phyloP scores from a whole-genome alignment of 148 eudicot species.

The Chenopodium berlandieri region DNA sequence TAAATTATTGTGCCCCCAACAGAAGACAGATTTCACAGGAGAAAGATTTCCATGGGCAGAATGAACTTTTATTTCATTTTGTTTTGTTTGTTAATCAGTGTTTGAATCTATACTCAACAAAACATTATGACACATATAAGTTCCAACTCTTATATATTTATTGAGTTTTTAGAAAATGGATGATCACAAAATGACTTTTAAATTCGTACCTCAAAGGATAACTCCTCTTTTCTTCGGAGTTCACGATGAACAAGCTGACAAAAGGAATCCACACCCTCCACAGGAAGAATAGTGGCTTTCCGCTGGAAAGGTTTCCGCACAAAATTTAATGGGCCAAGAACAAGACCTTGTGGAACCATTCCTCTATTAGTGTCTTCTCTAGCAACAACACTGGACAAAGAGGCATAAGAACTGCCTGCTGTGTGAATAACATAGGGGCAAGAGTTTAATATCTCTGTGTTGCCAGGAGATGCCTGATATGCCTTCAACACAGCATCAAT shows the following conservation, averaged over 20 bases:
- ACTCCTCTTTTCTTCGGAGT: slow-evolving; percentile 73
- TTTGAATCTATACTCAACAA: background rate
- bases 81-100: background rate
- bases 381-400: slow-evolving; percentile 43
- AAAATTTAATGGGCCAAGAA: slow-evolving; percentile 59
- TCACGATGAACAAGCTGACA: slow-evolving; percentile 69
- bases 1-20: background rate
- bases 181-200: background rate
- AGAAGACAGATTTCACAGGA: background rate
- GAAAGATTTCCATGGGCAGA: background rate
- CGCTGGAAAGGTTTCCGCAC: slow-evolving; percentile 81
- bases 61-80: background rate
- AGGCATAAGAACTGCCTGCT: slow-evolving; percentile 47
- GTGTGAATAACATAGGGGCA: slow-evolving; percentile 82
- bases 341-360: slow-evolving; percentile 46
- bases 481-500: slow-evolving; percentile 72
- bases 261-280: slow-evolving; percentile 75
- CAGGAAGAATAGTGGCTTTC: slow-evolving; percentile 76
- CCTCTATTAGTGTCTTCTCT: slow-evolving; percentile 40
- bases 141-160: background rate
- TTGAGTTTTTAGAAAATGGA: background rate
- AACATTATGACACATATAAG: background rate
- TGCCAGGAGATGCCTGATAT: slow-evolving; percentile 81
- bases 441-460: slow-evolving; percentile 73
- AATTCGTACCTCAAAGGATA: slow-evolving; percentile 65